phyloP scores from a whole-genome alignment of 2,329 filamentous ascomycete genomes.

The Aspergillus ruber region DNA sequence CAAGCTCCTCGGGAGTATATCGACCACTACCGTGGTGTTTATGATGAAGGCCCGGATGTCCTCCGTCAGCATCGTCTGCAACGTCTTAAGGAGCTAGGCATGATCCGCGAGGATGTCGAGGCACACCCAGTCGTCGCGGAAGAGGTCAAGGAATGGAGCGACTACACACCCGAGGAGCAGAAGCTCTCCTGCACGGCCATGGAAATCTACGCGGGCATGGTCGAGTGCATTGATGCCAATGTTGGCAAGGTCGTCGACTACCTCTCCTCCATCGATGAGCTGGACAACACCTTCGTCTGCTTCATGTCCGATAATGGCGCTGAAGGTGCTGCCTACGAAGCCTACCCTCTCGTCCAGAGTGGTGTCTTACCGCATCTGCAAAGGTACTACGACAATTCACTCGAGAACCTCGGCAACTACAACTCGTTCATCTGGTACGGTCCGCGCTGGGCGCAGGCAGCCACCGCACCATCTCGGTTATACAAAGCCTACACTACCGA shows the following conservation, averaged over 20 bases:
- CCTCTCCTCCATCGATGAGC: constrained; percentile 50
- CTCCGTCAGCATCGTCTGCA: constrained; percentile 49
- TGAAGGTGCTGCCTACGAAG: constrained; percentile 54
- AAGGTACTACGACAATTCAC: constrained; percentile 53
- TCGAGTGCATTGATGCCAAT: constrained; percentile 55
- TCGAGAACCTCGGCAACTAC: constrained; percentile 53
- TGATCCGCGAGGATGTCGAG: constrained; percentile 45
- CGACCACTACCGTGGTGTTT: constrained; percentile 53
- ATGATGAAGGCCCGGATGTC: constrained; percentile 55
- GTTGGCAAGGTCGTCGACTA: constrained; percentile 55
- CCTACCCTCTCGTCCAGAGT: constrained; percentile 51
- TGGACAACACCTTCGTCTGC: constrained; percentile 58
- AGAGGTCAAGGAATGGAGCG: constrained; percentile 40
- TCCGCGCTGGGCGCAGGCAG: constrained; percentile 50
- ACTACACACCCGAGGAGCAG: constrained; percentile 32
- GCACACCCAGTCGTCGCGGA: constrained; percentile 32
- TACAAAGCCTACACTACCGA: constrained; percentile 47
- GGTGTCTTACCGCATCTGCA: constrained; percentile 49
- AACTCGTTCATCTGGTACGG: constrained; percentile 58
- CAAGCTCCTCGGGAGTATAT: constrained; percentile 53
- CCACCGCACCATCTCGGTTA: constrained; percentile 45
- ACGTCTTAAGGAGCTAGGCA: constrained; percentile 51
- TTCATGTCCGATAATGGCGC: constrained; percentile 61
- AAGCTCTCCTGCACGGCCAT: constrained; percentile 45
- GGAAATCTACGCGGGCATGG: constrained; percentile 60